Percentiles rank a stretch among this genome's conserved stretches.
These are phyloP conservation scores for Rhizopus sp. DNA, from an alignment of 371 early-diverging fungal genomes.

Conservation along the genomic window DNA sequence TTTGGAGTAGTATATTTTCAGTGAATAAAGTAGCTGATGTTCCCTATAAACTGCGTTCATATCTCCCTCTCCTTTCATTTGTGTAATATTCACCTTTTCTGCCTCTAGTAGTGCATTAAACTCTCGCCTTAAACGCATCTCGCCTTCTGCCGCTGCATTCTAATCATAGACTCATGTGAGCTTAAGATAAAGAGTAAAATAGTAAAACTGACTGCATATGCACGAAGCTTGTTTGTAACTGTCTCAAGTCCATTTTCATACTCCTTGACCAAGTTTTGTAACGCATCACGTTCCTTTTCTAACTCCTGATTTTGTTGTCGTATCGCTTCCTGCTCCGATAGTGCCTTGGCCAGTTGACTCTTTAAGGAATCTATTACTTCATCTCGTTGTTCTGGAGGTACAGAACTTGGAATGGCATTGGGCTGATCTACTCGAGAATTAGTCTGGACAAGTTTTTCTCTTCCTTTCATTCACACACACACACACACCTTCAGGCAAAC, in stretches of 20 bases:
- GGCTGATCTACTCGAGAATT: not conserved
- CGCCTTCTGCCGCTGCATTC: constrained; percentile 38
- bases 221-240: constrained; percentile 33
- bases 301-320: constrained; percentile 24
- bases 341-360: constrained; percentile 9
- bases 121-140: constrained; percentile 35
- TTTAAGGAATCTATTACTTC: constrained; percentile 20
- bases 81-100: constrained; percentile 32
- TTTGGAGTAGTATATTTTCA: constrained; percentile 44
- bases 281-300: constrained; percentile 29
- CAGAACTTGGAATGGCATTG: not conserved
- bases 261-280: constrained; percentile 33
- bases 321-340: constrained; percentile 19
- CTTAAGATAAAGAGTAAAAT: not conserved
- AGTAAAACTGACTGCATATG: constrained; percentile 26
- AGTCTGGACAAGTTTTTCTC: not conserved
- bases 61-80: too few relatives aligned
- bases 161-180: constrained; percentile 6
- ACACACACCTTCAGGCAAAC: constrained; percentile 13
- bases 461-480: not conserved
- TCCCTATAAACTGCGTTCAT: constrained; percentile 17
- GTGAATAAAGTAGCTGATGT: constrained; percentile 40
- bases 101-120: constrained; percentile 48
- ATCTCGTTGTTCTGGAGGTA: constrained; percentile 22
- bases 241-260: constrained; percentile 36